Percentiles rank a stretch among this genome's conserved stretches.
Evolutionary conservation across 2,329 filamentous ascomycete genomes (phyloP).

Genomic region (Calonectria fujianensis): DNA sequence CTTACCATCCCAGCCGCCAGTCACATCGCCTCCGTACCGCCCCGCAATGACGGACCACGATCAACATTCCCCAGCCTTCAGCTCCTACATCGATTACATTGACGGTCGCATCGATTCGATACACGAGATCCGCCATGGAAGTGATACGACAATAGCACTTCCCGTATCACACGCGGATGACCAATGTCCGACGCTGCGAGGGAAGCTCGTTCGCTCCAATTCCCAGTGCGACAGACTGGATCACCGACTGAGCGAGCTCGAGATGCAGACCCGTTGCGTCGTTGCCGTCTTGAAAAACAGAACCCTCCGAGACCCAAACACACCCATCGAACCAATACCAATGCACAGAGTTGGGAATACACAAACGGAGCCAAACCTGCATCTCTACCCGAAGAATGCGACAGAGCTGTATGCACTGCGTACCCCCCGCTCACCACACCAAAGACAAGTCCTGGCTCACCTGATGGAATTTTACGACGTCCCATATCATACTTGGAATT

Average conservation of each 20-base stretch:
- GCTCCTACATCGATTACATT: conserved; percentile 9
- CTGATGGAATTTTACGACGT: conserved; percentile 6
- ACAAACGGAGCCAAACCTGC: not conserved
- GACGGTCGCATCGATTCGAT: not conserved
- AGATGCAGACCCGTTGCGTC: conserved; percentile 9
- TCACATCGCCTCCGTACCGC: not conserved
- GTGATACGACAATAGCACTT: too few species aligned
- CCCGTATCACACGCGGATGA: too few species aligned
- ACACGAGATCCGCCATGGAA: too few species aligned
- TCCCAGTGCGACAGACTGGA: not conserved
- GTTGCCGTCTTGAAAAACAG: not conserved
- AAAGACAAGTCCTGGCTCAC: not conserved
- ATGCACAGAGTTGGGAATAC: too few species aligned
- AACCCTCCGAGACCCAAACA: not conserved
- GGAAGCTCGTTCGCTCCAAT: not conserved
- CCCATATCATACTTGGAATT: not conserved
- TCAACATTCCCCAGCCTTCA: not conserved
- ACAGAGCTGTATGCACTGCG: conserved; percentile 10
- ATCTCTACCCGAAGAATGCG: not conserved
- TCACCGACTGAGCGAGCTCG: not conserved
- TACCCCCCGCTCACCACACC: not conserved
- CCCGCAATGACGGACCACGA: not conserved
- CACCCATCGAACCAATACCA: not conserved
- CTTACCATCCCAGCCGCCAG: not conserved
- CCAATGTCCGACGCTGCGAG: not conserved